A percentile compares a stretch with the other conserved stretches of the same genome.
Evolutionary conservation across 108 stramenopile genomes (phyloP).

Genomic region (Cylindrotheca fusiformis): DNA sequence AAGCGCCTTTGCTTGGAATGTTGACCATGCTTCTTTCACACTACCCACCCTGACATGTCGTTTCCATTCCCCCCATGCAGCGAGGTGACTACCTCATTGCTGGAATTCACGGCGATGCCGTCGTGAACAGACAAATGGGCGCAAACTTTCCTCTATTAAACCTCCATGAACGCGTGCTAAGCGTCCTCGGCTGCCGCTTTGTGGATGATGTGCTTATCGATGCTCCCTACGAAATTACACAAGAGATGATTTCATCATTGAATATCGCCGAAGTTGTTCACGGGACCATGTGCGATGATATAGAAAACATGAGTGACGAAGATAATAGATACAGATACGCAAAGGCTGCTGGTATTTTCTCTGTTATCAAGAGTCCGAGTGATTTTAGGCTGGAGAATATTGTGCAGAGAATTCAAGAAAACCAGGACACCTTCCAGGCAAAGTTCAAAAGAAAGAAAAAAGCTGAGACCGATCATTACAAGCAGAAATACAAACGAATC

Average conservation of each 20-base stretch:
- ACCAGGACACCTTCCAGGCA: conserved; percentile 66
- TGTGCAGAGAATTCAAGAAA: conserved; percentile 63
- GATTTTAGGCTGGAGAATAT: conserved; percentile 67
- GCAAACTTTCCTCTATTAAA: conserved; percentile 61
- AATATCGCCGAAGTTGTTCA: conserved; percentile 72
- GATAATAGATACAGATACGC: conserved; percentile 54
- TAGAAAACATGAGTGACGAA: conserved; percentile 18
- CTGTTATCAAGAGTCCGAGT: conserved; percentile 45
- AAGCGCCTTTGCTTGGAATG: conserved; percentile 10
- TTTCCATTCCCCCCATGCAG: conserved; percentile 26
- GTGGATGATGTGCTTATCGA: conserved; percentile 98
- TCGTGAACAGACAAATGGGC: conserved; percentile 85
- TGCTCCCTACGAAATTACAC: conserved; percentile 87
- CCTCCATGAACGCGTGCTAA: conserved; percentile 93
- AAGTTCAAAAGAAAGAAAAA: conserved; percentile 81
- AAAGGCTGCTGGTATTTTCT: conserved; percentile 57
- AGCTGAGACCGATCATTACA: conserved; percentile 74
- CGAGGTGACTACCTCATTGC: conserved; percentile 96
- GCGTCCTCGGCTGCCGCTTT: conserved; percentile 90
- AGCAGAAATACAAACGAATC: conserved; percentile 52
- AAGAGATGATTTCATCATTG: conserved; percentile 89
- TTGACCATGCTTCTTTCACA: not conserved
- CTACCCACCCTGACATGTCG: no score
- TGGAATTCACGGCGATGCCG: conserved; percentile 95
- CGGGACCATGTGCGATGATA: conserved; percentile 50